These are phyloP conservation scores for Apiotrichum laibachii DNA, from an alignment of 1,284 basidiomycete genomes.

Conservation along the genomic window DNA sequence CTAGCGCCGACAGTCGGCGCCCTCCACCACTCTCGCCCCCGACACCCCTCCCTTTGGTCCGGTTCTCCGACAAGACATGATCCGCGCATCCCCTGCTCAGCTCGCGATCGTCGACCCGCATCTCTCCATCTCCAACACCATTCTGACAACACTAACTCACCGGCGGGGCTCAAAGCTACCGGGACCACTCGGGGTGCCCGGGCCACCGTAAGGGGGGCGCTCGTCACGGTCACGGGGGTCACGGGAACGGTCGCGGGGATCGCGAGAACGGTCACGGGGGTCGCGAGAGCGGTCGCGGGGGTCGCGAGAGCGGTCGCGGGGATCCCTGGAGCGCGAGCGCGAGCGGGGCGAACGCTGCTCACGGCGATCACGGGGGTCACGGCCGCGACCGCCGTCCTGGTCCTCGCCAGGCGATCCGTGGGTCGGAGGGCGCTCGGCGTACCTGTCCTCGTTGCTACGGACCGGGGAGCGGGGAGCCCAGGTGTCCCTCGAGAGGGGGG, in stretches of 20 bases:
- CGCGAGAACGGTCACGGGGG: not conserved
- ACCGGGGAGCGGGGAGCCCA: conserved; percentile 39
- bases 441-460: conserved; percentile 7
- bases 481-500: conserved; percentile 38
- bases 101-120: too few relatives aligned
- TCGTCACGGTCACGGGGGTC: not conserved
- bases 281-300: conserved; percentile 9
- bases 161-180: not conserved
- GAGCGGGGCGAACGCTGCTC: conserved; percentile 1
- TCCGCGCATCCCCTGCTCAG: too few relatives aligned
- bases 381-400: conserved; percentile 14
- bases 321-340: not conserved
- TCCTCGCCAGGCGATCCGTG: not conserved
- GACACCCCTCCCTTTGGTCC: too few relatives aligned
- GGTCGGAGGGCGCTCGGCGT: conserved; percentile 18
- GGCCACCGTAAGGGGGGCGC: conserved; percentile 1
- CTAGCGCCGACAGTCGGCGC: too few relatives aligned
- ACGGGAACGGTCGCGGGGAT: conserved; percentile 8
- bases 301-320: not conserved
- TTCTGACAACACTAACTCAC: not conserved
- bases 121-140: too few relatives aligned
- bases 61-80: too few relatives aligned
- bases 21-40: too few relatives aligned
- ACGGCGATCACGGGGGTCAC: conserved; percentile 8
- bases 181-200: not conserved